Conservation (phyloP, 441 rosid species). For the Lagerstroemia fauriei region DNA sequence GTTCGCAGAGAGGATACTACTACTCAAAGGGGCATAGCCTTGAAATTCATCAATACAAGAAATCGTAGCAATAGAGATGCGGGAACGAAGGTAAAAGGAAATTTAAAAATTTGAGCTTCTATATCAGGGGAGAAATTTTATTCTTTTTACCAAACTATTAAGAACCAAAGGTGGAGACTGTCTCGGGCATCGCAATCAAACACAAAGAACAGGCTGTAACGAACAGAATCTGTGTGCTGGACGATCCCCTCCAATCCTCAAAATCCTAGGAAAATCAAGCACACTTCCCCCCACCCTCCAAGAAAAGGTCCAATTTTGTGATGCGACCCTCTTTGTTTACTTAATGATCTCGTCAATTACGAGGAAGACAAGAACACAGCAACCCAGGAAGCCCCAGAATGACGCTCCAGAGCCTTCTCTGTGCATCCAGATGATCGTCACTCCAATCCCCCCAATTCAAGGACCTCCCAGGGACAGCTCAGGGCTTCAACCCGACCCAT, state of each 20-base stretch:
- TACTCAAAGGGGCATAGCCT: neutral
- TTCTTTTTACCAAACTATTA: conserved; percentile 34
- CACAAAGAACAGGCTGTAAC: conserved; percentile 40
- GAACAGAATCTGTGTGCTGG: conserved; percentile 37
- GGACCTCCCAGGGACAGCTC: neutral
- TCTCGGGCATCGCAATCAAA: conserved; percentile 14
- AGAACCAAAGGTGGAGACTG: conserved; percentile 28
- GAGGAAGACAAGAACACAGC: conserved; percentile 34
- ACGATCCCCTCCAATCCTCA: neutral
- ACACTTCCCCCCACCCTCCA: conserved; percentile 11
- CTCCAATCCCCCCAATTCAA: neutral
- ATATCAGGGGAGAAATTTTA: neutral
- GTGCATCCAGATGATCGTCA: neutral
- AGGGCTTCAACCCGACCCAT: neutral
- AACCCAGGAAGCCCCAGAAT: neutral
- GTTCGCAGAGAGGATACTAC: neutral
- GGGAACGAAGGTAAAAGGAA: neutral
- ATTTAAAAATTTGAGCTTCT: neutral
- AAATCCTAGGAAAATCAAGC: conserved; percentile 14
- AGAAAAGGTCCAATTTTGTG: conserved; percentile 17
- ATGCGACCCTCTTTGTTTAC: neutral
- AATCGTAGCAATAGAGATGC: neutral
- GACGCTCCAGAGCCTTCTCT: neutral
- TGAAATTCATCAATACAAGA: neutral
- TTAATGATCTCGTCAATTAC: conserved; percentile 37